Conservation (phyloP, 768 basidiomycete species). For the Hypholoma fasciculare region DNA sequence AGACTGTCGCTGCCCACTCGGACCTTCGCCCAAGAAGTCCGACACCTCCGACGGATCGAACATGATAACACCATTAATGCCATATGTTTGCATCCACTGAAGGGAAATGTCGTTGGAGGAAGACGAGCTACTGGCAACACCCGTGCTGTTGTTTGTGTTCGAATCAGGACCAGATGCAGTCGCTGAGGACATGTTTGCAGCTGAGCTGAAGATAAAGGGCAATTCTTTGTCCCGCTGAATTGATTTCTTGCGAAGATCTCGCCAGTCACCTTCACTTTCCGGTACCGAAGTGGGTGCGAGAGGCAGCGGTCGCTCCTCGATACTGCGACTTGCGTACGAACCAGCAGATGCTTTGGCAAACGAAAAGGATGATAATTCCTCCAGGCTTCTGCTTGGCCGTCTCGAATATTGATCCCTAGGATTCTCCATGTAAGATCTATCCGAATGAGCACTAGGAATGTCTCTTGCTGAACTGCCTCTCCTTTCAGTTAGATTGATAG, state of each 20-base stretch:
- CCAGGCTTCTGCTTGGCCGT: conserved; percentile 60
- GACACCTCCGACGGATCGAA: conserved; percentile 27
- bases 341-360: conserved; percentile 11
- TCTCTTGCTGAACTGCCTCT: conserved; percentile 64
- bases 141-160: neutral
- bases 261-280: conserved; percentile 59
- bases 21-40: conserved; percentile 24
- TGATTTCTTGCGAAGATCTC: conserved; percentile 44
- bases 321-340: conserved; percentile 4
- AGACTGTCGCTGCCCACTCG: conserved; percentile 13
- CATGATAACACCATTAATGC: conserved; percentile 22
- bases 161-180: conserved; percentile 1
- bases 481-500: conserved; percentile 23
- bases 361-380: conserved; percentile 35
- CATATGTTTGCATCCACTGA: conserved; percentile 10
- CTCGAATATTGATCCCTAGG: conserved; percentile 63
- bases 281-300: conserved; percentile 43
- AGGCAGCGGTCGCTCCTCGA: conserved; percentile 18
- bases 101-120: neutral
- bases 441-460: conserved; percentile 42
- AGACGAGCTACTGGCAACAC: neutral
- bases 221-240: conserved; percentile 27
- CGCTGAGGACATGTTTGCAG: conserved; percentile 1
- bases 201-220: conserved; percentile 12
- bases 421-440: conserved; percentile 12